Percentiles rank a stretch among this genome's conserved stretches.
phyloP scores from a whole-genome alignment of 805 yeast genomes.

The Pichia ethanolica region DNA sequence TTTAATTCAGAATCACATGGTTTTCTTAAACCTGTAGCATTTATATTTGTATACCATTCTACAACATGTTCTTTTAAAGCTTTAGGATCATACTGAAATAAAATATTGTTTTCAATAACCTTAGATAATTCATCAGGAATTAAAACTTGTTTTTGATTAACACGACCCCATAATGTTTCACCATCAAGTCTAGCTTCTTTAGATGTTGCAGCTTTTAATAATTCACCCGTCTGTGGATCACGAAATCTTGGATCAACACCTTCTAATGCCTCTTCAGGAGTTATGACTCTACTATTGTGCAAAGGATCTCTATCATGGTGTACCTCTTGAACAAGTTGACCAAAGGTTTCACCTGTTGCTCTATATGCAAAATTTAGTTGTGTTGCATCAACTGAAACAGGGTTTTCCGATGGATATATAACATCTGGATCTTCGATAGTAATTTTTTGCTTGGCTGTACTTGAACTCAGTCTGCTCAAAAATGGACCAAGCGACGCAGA shows the following conservation, averaged over 20 bases:
- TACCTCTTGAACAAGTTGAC: slow-evolving; percentile 34
- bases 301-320: slow-evolving; percentile 28
- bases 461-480: neutral
- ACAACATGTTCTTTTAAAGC: slow-evolving; percentile 52
- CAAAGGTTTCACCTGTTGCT: slow-evolving; percentile 34
- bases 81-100: slow-evolving; percentile 54
- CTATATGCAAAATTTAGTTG: slow-evolving; percentile 30
- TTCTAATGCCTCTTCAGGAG: slow-evolving; percentile 29
- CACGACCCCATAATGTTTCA: slow-evolving; percentile 49
- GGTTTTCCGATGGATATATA: slow-evolving; percentile 9
- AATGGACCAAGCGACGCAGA: neutral
- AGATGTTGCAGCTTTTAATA: slow-evolving; percentile 33
- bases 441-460: slow-evolving; percentile 3
- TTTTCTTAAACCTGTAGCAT: slow-evolving; percentile 46
- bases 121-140: slow-evolving; percentile 53
- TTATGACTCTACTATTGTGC: slow-evolving; percentile 29
- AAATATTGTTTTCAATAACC: slow-evolving; percentile 56
- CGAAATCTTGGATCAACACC: slow-evolving; percentile 29
- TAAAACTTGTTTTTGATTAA: slow-evolving; percentile 41
- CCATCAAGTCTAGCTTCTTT: slow-evolving; percentile 52
- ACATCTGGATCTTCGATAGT: slow-evolving; percentile 22
- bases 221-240: slow-evolving; percentile 25
- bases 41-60: slow-evolving; percentile 31
- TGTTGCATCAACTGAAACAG: slow-evolving; percentile 19
- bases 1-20: slow-evolving; percentile 35